These are phyloP conservation scores for Tricholoma hemisulphureum DNA, from an alignment of 768 basidiomycete genomes.

Conservation along the genomic window DNA sequence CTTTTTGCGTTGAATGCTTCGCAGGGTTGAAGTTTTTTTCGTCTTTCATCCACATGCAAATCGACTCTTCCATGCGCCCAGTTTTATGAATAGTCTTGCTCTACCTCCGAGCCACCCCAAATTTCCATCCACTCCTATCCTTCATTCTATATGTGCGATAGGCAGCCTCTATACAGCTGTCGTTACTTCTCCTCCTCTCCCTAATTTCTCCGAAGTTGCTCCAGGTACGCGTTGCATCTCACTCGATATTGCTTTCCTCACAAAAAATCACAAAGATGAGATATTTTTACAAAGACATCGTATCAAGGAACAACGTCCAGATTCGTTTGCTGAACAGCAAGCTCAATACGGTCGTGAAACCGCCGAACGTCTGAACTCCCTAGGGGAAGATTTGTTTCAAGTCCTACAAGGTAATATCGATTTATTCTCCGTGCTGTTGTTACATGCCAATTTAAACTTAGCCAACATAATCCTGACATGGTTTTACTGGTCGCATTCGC, in stretches of 20 bases:
- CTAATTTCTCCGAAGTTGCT: conserved; percentile 46
- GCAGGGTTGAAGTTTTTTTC: conserved; percentile 78
- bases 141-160: conserved; percentile 87
- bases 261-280: conserved; percentile 39
- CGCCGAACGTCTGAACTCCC: conserved; percentile 44
- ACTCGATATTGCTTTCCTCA: neutral
- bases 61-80: conserved; percentile 65
- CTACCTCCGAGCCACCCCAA: conserved; percentile 67
- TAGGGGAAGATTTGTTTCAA: conserved; percentile 57
- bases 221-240: conserved; percentile 34
- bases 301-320: conserved; percentile 43
- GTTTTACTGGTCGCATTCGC: conserved; percentile 76
- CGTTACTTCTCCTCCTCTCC: conserved; percentile 54
- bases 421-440: neutral
- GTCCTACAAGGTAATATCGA: conserved; percentile 56
- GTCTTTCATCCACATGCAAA: conserved; percentile 70
- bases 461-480: conserved; percentile 64
- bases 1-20: neutral
- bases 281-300: conserved; percentile 51
- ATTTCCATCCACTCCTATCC: conserved; percentile 67
- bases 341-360: conserved; percentile 53
- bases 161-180: conserved; percentile 75
- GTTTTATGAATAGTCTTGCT: conserved; percentile 62
- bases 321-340: conserved; percentile 67
- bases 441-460: conserved; percentile 21